These are phyloP conservation scores for Osmozyma mogii DNA, from an alignment of 805 yeast species.

Conservation along the genomic window DNA sequence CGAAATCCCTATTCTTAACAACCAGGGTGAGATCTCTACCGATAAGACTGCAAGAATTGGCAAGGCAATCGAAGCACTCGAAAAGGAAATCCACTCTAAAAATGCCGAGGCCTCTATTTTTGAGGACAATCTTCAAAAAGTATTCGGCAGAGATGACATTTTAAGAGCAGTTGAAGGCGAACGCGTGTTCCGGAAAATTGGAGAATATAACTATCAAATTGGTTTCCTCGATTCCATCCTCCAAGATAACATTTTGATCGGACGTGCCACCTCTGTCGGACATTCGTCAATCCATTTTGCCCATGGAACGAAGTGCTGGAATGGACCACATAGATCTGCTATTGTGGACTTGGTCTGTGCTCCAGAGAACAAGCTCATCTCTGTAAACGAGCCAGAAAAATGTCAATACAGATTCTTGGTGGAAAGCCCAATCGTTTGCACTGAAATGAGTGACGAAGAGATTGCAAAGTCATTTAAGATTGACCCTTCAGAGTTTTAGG, in stretches of 20 bases:
- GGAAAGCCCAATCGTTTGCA: slow-evolving; percentile 41
- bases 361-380: slow-evolving; percentile 39
- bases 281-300: slow-evolving; percentile 35
- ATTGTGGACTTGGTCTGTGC: slow-evolving; percentile 64
- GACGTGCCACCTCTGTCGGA: slow-evolving; percentile 27
- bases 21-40: too few relatives aligned
- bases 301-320: slow-evolving; percentile 83
- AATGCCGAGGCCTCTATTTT: slow-evolving; percentile 9
- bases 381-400: slow-evolving; percentile 81
- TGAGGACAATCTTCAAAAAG: slow-evolving; percentile 16
- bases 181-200: slow-evolving; percentile 44
- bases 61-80: slow-evolving; percentile 9
- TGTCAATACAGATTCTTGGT: slow-evolving; percentile 63
- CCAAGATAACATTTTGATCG: slow-evolving; percentile 51
- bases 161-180: slow-evolving; percentile 47
- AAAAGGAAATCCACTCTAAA: slow-evolving; percentile 10
- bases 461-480: slow-evolving; percentile 7
- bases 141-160: slow-evolving; percentile 58
- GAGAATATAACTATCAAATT: slow-evolving; percentile 64
- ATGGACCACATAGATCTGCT: slow-evolving; percentile 81
- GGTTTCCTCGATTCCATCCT: slow-evolving; percentile 49
- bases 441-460: slow-evolving; percentile 7
- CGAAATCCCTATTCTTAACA: too few relatives aligned
- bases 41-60: slow-evolving; percentile 1
- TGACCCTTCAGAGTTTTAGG: slow-evolving; percentile 5